Conservation (phyloP, 768 basidiomycete genomes). For the Trametopsis cervina region DNA sequence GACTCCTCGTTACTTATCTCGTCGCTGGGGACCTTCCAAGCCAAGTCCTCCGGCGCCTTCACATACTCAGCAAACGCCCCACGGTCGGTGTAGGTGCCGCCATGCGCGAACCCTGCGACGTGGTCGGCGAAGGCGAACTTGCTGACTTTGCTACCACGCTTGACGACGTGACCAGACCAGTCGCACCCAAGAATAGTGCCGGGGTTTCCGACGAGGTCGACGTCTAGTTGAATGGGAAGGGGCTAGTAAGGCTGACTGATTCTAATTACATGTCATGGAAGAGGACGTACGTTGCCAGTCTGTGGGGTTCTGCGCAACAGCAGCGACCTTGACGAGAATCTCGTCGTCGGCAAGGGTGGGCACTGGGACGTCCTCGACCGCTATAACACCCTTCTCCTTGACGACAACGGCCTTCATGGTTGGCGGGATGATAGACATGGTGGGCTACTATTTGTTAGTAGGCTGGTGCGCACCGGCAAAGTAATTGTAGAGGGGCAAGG, state of each 20-base stretch:
- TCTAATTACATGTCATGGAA: not conserved
- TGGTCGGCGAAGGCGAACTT: slow-evolving; percentile 18
- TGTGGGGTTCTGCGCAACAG: slow-evolving; percentile 21
- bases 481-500: too few relatives aligned
- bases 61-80: slow-evolving; percentile 26
- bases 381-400: slow-evolving; percentile 9
- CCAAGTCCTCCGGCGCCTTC: slow-evolving; percentile 16
- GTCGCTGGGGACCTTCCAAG: slow-evolving; percentile 17
- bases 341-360: slow-evolving; percentile 19
- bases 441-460: too few relatives aligned
- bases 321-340: slow-evolving; percentile 20
- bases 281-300: slow-evolving; percentile 19
- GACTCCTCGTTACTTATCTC: slow-evolving; percentile 17
- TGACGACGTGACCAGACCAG: slow-evolving; percentile 20
- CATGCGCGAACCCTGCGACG: slow-evolving; percentile 23
- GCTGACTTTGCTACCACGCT: slow-evolving; percentile 15
- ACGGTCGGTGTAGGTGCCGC: slow-evolving; percentile 16
- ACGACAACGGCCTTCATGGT: slow-evolving; percentile 21
- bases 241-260: slow-evolving; percentile 3
- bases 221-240: slow-evolving; percentile 7
- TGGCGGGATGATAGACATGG: slow-evolving; percentile 9
- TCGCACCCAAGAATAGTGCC: slow-evolving; percentile 23
- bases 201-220: slow-evolving; percentile 7
- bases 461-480: too few relatives aligned
- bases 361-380: slow-evolving; percentile 17